Base-by-base conservation (phyloP, 2,329 filamentous ascomycete species). In the Aspergillus pseudoterreus region DNA sequence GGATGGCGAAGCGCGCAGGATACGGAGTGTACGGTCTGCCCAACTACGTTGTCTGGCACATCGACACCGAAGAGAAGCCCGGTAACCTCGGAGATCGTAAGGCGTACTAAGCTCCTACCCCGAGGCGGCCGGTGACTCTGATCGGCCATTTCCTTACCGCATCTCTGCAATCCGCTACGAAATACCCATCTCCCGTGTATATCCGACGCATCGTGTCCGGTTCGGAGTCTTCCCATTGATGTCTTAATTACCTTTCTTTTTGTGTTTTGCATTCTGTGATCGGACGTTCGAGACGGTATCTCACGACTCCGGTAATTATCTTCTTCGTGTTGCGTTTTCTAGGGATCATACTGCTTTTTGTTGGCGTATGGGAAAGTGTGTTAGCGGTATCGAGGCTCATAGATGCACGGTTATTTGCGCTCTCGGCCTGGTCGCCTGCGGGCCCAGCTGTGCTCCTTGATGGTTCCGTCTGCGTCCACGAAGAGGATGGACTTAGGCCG, bases 1-100 rank as follows among this genome's bases (percentile, higher is more conserved):
- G 95, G 72, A 99, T 99, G 94, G 94, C 94, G 53, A 96, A 95
- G 77, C 82, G 91, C 57, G 94, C 94, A 15, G 94, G 94, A 42
- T 97, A 96, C 70, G 82, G 90, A 65, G 94, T 99, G 22, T 83
- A 90, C 61, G 94, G 94, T 43, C 78, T 99, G 50, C 94, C 92
- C 39, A 99, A 99, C 71, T 99, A 99, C 70, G 86, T 99, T 46
- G 92, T 99, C 53, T 99, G 94, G 94, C 94, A 99, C 70, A 89
- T 96, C 64, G 94, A 99, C 71, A 99, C 94, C 2, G 84, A 92
- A 51, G 94, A 99, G 78, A 96, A 96, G 79, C 82, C 84, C 32
- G 90, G 91, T 32, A 97, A 97, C 52, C 64, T 74, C 17, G 70
- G 70, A 51, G 58, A 61, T 39, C 69, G 69, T 57, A 71, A 71